Conservation (phyloP, 2,329 filamentous ascomycete species). For the Hymenoscyphus fructigenus region DNA sequence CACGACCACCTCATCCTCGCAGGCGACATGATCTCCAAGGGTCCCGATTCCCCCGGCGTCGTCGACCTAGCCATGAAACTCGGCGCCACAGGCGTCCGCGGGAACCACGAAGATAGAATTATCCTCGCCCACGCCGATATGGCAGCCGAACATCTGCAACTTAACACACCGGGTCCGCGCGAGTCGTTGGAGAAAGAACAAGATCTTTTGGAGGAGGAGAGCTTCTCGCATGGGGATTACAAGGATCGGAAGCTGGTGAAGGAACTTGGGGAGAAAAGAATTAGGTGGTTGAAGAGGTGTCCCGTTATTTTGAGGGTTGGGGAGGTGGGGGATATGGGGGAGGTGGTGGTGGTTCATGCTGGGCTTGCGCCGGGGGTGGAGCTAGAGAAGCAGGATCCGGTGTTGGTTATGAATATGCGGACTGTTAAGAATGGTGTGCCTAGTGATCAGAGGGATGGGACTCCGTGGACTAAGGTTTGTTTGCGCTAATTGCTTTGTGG, state of each 20-base stretch:
- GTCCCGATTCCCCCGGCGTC: conserved; percentile 77
- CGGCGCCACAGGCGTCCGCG: conserved; percentile 78
- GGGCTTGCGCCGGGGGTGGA: conserved; percentile 76
- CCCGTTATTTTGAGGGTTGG: conserved; percentile 79
- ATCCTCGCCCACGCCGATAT: conserved; percentile 60
- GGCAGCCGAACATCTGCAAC: conserved; percentile 34
- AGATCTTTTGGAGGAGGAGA: conserved; percentile 29
- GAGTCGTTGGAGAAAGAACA: conserved; percentile 33
- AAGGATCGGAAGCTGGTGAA: conserved; percentile 33
- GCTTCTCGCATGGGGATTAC: conserved; percentile 32
- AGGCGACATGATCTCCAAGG: conserved; percentile 83
- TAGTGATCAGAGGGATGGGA: conserved; percentile 31
- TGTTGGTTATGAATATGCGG: conserved; percentile 90
- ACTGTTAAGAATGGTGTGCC: conserved; percentile 43
- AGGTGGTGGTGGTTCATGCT: conserved; percentile 78
- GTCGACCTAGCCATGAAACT: conserved; percentile 67
- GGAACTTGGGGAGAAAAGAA: conserved; percentile 50
- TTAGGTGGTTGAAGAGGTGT: conserved; percentile 66
- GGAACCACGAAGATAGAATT: conserved; percentile 89
- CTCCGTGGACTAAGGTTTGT: conserved; percentile 35
- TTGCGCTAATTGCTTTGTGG: neutral
- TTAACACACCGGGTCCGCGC: conserved; percentile 24
- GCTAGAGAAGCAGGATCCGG: conserved; percentile 70
- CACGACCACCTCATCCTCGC: conserved; percentile 74
- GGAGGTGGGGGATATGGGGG: conserved; percentile 56